These are phyloP conservation scores for Epichloe uncinata DNA, from an alignment of 2,329 filamentous ascomycete genomes.

Conservation along the genomic window DNA sequence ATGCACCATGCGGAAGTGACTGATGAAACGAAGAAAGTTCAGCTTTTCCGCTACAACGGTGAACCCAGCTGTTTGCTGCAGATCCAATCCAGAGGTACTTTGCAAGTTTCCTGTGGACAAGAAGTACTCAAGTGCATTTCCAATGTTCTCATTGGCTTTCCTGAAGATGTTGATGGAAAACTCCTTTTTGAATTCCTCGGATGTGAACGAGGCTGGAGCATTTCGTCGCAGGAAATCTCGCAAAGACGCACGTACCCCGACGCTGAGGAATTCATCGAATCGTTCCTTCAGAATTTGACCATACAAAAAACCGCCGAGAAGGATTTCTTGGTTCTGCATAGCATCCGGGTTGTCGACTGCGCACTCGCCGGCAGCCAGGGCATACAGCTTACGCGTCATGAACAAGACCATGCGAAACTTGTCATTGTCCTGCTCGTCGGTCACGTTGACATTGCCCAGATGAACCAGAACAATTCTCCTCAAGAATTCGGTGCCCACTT, in stretches of 20 bases:
- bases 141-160: constrained; percentile 78
- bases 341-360: constrained; percentile 92
- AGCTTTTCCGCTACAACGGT: constrained; percentile 97
- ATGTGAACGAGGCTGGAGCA: constrained; percentile 59
- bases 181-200: constrained; percentile 65
- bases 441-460: constrained; percentile 74
- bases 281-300: constrained; percentile 92
- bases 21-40: constrained; percentile 97
- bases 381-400: constrained; percentile 93
- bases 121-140: constrained; percentile 83
- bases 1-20: constrained; percentile 98
- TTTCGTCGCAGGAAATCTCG: constrained; percentile 43
- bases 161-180: constrained; percentile 68
- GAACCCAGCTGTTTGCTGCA: constrained; percentile 90
- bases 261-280: constrained; percentile 71
- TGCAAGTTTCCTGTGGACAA: constrained; percentile 88
- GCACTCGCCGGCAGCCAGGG: constrained; percentile 84
- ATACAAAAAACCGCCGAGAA: constrained; percentile 87
- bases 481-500: constrained; percentile 83
- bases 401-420: constrained; percentile 92
- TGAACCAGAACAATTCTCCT: constrained; percentile 85
- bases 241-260: constrained; percentile 36
- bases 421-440: constrained; percentile 70
- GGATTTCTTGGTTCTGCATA: constrained; percentile 87
- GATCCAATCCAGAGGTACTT: constrained; percentile 80